phyloP scores from a whole-genome alignment of 495 filamentous ascomycete species.

The Penicillium pancosmium region DNA sequence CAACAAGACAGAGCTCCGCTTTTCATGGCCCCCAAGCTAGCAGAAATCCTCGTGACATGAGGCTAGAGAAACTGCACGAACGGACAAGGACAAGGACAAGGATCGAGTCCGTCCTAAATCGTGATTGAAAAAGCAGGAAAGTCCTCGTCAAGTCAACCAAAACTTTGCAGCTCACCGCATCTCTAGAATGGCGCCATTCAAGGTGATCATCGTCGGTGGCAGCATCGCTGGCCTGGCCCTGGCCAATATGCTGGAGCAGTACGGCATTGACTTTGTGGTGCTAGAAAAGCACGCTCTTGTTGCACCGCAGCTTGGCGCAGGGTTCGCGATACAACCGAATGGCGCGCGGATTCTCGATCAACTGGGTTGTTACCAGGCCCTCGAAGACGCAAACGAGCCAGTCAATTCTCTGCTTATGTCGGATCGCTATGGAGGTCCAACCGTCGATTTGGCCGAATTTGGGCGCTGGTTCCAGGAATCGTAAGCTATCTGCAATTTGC shows the following conservation, averaged over 20 bases:
- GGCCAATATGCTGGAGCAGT: conserved; percentile 43
- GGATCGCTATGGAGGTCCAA: neutral
- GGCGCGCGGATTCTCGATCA: conserved; percentile 51
- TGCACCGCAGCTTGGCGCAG: conserved; percentile 40
- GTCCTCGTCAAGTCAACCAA: neutral
- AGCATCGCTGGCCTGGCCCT: conserved; percentile 55
- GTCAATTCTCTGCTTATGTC: conserved; percentile 2
- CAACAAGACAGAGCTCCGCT: neutral
- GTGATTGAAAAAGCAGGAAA: neutral
- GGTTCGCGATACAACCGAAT: conserved; percentile 34
- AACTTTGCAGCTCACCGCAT: neutral
- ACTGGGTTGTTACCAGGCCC: conserved; percentile 37
- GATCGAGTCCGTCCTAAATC: neutral
- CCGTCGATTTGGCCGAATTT: neutral
- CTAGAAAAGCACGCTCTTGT: conserved; percentile 43
- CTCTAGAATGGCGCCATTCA: conserved; percentile 10
- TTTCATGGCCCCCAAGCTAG: neutral
- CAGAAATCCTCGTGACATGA: neutral
- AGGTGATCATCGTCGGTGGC: conserved; percentile 53
- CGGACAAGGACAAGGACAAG: neutral
- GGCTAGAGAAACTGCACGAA: neutral
- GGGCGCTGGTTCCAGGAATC: conserved; percentile 4
- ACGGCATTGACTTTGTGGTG: conserved; percentile 52
- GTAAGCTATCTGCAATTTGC: neutral
- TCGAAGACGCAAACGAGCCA: conserved; percentile 4